phyloP scores from a whole-genome alignment of 768 basidiomycete species.

The Suillus subalutaceus region DNA sequence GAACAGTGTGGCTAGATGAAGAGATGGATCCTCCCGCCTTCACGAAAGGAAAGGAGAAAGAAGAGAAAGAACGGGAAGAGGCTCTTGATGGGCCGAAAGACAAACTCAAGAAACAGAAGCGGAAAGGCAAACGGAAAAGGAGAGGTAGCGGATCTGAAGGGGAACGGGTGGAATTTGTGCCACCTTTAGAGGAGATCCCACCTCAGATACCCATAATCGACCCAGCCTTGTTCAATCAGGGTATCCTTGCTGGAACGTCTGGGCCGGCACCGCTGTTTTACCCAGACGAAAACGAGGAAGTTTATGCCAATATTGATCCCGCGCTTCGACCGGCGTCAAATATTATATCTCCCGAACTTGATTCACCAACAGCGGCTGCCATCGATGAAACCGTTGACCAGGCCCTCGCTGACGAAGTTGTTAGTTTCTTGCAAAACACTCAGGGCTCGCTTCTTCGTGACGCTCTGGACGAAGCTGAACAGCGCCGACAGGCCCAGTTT shows the following conservation, averaged over 20 bases:
- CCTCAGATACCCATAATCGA: slow-evolving; percentile 45
- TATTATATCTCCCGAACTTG: slow-evolving; percentile 14
- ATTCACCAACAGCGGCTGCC: slow-evolving; percentile 27
- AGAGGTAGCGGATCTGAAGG: slow-evolving; percentile 42
- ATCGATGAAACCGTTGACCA: slow-evolving; percentile 66
- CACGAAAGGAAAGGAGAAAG: slow-evolving; percentile 72
- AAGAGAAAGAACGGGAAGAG: slow-evolving; percentile 55
- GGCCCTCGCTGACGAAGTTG: slow-evolving; percentile 70
- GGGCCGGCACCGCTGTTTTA: slow-evolving; percentile 42
- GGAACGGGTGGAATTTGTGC: slow-evolving; percentile 23
- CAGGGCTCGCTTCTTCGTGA: slow-evolving; percentile 60
- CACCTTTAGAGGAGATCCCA: slow-evolving; percentile 19
- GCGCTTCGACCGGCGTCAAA: slow-evolving; percentile 41
- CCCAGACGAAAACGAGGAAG: slow-evolving; percentile 45
- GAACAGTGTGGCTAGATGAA: slow-evolving; percentile 88
- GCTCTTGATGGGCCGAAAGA: slow-evolving; percentile 35
- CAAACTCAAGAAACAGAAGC: slow-evolving; percentile 31
- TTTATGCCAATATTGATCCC: slow-evolving; percentile 58
- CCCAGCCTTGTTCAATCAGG: slow-evolving; percentile 60
- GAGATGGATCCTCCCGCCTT: slow-evolving; percentile 93
- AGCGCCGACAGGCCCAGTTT: slow-evolving; percentile 56
- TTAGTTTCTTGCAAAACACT: slow-evolving; percentile 61
- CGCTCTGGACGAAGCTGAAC: slow-evolving; percentile 70
- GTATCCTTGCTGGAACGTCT: slow-evolving; percentile 64
- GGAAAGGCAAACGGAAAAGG: slow-evolving; percentile 42